These are phyloP conservation scores for Sechiopsis laciniata DNA, from an alignment of 306 rosid species.

Conservation along the genomic window DNA sequence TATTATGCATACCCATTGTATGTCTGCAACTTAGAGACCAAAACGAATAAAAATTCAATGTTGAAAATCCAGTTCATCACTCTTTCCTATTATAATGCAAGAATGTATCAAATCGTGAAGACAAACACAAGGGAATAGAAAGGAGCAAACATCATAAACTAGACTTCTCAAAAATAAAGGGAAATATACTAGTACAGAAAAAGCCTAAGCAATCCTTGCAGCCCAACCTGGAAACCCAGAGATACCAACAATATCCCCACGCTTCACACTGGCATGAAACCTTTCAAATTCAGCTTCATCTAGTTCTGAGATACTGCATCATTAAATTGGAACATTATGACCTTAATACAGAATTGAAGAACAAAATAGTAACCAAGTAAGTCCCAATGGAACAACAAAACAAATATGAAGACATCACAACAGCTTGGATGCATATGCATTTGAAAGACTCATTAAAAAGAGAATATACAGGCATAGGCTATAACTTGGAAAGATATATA, in stretches of 20 bases:
- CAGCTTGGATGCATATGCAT: constrained; percentile 2
- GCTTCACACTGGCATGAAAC: constrained; percentile 71
- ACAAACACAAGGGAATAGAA: background rate
- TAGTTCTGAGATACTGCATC: constrained; percentile 56
- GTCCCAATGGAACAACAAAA: too few species aligned
- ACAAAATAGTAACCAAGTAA: constrained; percentile 3
- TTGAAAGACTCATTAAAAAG: background rate
- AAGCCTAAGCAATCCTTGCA: background rate
- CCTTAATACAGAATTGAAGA: constrained; percentile 6
- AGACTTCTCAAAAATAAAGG: background rate
- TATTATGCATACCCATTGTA: background rate
- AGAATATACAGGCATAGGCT: background rate
- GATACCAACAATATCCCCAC: constrained; percentile 79
- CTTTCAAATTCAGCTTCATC: constrained; percentile 57
- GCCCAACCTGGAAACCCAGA: constrained; percentile 77
- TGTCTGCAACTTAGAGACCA: background rate
- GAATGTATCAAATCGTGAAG: background rate
- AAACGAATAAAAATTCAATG: background rate
- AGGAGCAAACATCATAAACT: background rate
- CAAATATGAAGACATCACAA: too few species aligned
- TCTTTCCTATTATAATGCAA: background rate
- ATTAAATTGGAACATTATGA: constrained; percentile 25
- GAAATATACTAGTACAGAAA: background rate
- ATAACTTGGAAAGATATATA: background rate
- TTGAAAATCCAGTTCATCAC: background rate